Conservation (phyloP, 306 rosid genomes). For the Leucaena leucocephala region DNA sequence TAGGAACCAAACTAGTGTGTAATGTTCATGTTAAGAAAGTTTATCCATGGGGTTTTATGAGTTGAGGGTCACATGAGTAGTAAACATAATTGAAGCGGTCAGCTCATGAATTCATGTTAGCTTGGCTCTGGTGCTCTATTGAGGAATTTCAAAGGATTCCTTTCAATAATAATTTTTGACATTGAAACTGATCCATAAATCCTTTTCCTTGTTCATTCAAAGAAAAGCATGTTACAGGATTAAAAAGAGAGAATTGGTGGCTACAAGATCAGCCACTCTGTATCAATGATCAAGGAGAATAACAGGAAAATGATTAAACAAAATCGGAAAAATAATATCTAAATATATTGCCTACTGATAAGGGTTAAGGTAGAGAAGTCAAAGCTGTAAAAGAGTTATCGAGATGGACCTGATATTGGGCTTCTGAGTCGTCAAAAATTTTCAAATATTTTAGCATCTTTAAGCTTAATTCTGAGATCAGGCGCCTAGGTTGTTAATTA, state of each 20-base stretch:
- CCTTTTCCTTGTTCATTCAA: background rate
- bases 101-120: conserved; percentile 1
- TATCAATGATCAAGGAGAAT: background rate
- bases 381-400: too few relatives aligned
- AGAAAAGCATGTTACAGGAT: too few relatives aligned
- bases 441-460: too few relatives aligned
- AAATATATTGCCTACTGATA: too few relatives aligned
- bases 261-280: background rate
- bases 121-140: conserved; percentile 12
- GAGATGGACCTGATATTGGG: too few relatives aligned
- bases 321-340: background rate
- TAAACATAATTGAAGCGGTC: conserved; percentile 30
- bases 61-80: background rate
- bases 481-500: too few relatives aligned
- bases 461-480: too few relatives aligned
- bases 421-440: too few relatives aligned
- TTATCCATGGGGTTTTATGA: conserved; percentile 1
- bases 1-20: background rate
- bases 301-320: too few relatives aligned
- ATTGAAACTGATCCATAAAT: background rate
- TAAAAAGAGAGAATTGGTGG: background rate
- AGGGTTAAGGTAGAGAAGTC: too few relatives aligned
- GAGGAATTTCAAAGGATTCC: background rate
- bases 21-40: conserved; percentile 29
- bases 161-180: background rate